phyloP scores from a whole-genome alignment of 169 alveolate genomes.

The Fabrea salina region DNA sequence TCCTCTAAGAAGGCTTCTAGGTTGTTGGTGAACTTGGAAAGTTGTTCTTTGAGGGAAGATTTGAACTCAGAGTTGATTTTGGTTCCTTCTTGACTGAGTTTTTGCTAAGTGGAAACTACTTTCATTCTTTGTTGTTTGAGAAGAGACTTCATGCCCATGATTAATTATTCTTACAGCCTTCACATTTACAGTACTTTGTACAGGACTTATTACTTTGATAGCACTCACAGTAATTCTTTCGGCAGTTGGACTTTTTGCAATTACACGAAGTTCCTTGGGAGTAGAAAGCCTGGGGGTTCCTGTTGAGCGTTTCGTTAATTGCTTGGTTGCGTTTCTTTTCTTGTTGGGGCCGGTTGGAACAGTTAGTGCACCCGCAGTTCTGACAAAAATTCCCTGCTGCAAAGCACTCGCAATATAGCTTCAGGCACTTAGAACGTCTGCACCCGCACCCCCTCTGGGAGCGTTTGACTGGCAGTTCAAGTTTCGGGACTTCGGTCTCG shows the following conservation, averaged over 20 bases:
- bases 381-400: constrained; percentile 72
- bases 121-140: neutral
- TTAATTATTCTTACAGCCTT: constrained; percentile 51
- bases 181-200: constrained; percentile 63
- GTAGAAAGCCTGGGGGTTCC: constrained; percentile 78
- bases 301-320: constrained; percentile 61
- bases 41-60: constrained; percentile 37
- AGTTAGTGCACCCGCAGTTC: constrained; percentile 77
- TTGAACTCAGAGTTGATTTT: neutral
- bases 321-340: constrained; percentile 62
- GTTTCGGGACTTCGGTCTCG: too few species aligned
- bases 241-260: constrained; percentile 72
- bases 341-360: constrained; percentile 72
- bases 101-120: neutral
- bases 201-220: constrained; percentile 64
- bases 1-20: constrained; percentile 48
- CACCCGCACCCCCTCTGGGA: too few species aligned
- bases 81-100: neutral
- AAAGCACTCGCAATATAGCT: constrained; percentile 88
- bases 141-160: neutral
- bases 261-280: constrained; percentile 58
- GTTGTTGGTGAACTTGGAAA: constrained; percentile 40
- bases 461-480: too few species aligned
- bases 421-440: constrained; percentile 80
- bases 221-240: constrained; percentile 80